A percentile compares a stretch with the other conserved stretches of the same genome.
phyloP scores from a whole-genome alignment of 1,284 basidiomycete genomes.

The Leccinum subatratum region DNA sequence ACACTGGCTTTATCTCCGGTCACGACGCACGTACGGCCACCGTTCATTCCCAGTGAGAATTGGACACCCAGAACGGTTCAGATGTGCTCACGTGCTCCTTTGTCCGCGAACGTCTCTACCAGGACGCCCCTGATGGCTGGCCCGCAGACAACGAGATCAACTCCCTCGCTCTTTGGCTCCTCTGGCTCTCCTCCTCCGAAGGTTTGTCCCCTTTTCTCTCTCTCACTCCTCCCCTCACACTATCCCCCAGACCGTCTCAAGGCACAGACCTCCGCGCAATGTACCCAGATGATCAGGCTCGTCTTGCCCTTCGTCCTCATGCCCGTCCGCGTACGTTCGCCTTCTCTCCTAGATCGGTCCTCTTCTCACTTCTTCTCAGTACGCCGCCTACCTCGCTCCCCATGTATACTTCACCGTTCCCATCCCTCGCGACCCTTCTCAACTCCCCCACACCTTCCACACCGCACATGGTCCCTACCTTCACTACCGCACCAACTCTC shows the following conservation, averaged over 20 bases:
- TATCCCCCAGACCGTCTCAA: slow-evolving; percentile 42
- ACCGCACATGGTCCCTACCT: slow-evolving; percentile 57
- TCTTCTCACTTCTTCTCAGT: slow-evolving; percentile 34
- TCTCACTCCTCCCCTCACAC: not conserved
- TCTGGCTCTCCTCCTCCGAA: slow-evolving; percentile 56
- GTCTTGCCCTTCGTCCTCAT: slow-evolving; percentile 57
- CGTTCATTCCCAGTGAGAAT: too few species aligned
- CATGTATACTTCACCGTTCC: slow-evolving; percentile 57
- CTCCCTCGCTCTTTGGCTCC: slow-evolving; percentile 56
- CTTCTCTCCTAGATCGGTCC: not conserved
- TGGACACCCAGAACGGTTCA: too few species aligned
- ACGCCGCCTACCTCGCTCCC: slow-evolving; percentile 54
- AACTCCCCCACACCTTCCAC: slow-evolving; percentile 37
- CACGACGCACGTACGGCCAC: too few species aligned
- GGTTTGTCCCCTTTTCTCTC: slow-evolving; percentile 30
- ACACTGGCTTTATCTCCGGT: too few species aligned
- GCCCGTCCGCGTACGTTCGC: slow-evolving; percentile 43
- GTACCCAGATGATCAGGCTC: slow-evolving; percentile 44
- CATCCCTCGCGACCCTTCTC: slow-evolving; percentile 26
- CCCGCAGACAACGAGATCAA: slow-evolving; percentile 48
- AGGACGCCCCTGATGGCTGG: slow-evolving; percentile 46
- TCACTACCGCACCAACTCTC: slow-evolving; percentile 42
- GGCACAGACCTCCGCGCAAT: slow-evolving; percentile 36
- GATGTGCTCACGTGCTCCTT: slow-evolving; percentile 23
- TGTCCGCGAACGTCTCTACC: slow-evolving; percentile 44